A percentile compares a stretch with the other conserved stretches of the same genome.
These are phyloP conservation scores for Eucalyptus decipiens DNA, from an alignment of 345 rosid genomes.

Conservation along the genomic window DNA sequence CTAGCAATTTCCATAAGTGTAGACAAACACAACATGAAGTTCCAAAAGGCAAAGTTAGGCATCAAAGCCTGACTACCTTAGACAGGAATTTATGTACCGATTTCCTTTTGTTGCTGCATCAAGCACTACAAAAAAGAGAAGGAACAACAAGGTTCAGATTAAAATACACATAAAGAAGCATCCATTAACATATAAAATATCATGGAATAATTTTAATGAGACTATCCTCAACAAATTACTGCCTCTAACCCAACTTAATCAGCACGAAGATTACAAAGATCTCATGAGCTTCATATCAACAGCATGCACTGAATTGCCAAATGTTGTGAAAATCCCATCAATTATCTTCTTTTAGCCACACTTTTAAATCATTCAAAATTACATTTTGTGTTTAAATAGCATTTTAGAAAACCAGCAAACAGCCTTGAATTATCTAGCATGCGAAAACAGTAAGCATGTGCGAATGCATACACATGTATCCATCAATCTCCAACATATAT, in stretches of 20 bases:
- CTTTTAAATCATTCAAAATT: background rate
- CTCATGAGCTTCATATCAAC: background rate
- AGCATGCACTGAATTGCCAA: background rate
- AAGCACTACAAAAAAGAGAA: conserved; percentile 30
- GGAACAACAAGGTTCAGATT: background rate
- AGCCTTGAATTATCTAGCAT: background rate
- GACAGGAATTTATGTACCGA: conserved; percentile 83
- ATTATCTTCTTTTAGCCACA: background rate
- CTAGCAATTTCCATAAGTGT: background rate
- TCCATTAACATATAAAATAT: background rate
- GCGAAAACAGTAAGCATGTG: background rate
- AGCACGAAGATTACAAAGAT: background rate
- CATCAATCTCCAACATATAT: background rate
- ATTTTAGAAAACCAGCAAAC: background rate
- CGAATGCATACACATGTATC: background rate
- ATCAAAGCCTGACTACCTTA: conserved; percentile 34
- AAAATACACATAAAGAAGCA: background rate
- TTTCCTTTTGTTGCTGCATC: conserved; percentile 92
- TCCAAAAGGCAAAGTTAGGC: background rate
- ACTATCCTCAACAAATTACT: background rate
- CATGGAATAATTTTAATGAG: background rate
- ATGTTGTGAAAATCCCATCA: background rate
- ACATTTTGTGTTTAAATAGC: background rate
- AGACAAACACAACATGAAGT: background rate
- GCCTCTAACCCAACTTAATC: background rate